Base-by-base conservation (phyloP, 2,329 filamentous ascomycete species). In the Neonectria sp. region DNA sequence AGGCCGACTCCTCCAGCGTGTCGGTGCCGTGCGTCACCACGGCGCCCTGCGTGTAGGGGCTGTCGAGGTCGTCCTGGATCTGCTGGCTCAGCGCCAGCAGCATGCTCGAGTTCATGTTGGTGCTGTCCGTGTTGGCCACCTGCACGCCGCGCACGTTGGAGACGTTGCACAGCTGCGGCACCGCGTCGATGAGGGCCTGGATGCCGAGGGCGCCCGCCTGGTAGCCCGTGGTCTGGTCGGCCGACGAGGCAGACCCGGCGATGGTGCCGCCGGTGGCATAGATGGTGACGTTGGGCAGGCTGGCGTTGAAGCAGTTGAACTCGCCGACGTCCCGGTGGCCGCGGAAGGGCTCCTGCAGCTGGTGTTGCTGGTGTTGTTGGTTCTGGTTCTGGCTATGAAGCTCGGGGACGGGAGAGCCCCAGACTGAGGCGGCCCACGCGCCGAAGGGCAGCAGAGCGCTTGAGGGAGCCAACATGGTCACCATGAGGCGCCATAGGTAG, bases 11-110 rank as follows among this genome's bases (percentile, higher is more conserved):
- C 72, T 91, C 89, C 1, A 92, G 81, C 0, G 88, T 90, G 72
- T 92, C 90, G 9, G 90, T 92, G 55, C 90, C 90, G 72, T 92
- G 90, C 0, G 90, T 91, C 60, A 92, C 80, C 6, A 91, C 87
- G 7, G 86, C 87, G 40, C 85, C 88, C 78, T 81, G 78, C 37
- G 78, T 79, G 56, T 78, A 71, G n/a, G 79, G 79, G 63, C 74
- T 76, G 29, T 84, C 82, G 4, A 89, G 80, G 62, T 86, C 85
- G 6, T 68, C 68, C 62, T 87, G 85, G 59, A 90, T 85, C 61
- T 81, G 78, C 27, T 84, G 80, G 6, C 84, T 81, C 40, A 90
- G 73, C 29, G 79, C 81, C 24, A 89, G 79, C 37, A 86, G 81
- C 60, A 88, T 82, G 6, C 78, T 81, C 21, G 84, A 78, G 33